Evolutionary conservation across 2,329 filamentous ascomycete genomes (phyloP).

Genomic region (Fusarium nygamai): DNA sequence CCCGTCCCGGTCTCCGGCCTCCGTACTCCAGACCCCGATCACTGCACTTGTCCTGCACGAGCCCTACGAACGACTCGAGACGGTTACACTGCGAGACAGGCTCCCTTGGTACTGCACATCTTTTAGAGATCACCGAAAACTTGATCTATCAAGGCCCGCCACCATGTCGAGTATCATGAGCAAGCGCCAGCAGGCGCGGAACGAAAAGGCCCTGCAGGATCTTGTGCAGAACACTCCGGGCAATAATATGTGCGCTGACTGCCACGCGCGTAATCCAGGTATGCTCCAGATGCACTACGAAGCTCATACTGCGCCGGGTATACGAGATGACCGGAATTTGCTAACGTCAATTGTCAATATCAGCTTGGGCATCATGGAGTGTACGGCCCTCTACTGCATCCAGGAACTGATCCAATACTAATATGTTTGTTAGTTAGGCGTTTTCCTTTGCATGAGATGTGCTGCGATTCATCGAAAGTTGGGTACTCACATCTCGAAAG

Average conservation of each 20-base stretch:
- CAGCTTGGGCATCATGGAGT: constrained; percentile 97
- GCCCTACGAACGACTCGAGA: constrained; percentile 30
- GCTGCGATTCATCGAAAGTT: constrained; percentile 94
- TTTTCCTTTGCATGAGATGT: constrained; percentile 98
- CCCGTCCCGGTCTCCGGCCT: constrained; percentile 23
- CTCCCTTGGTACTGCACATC: constrained; percentile 12
- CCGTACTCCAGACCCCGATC: constrained; percentile 23
- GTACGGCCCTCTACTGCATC: constrained; percentile 62
- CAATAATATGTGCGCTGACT: constrained; percentile 95
- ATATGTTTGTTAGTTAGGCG: constrained; percentile 72
- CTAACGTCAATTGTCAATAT: constrained; percentile 42
- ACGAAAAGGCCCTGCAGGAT: constrained; percentile 91
- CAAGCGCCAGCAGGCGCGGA: constrained; percentile 98
- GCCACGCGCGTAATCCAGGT: constrained; percentile 91
- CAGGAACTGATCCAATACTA: constrained; percentile 24
- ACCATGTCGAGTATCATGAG: constrained; percentile 79
- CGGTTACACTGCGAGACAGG: constrained; percentile 29
- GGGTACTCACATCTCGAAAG: constrained; percentile 97
- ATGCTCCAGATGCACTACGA: constrained; percentile 47
- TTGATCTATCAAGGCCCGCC: constrained; percentile 8
- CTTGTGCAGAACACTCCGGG: constrained; percentile 84
- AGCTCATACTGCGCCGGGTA: background rate
- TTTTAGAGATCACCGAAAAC: background rate
- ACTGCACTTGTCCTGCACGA: constrained; percentile 24
- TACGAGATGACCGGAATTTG: constrained; percentile 11